These are phyloP conservation scores for Solanum commersonii DNA, from an alignment of 257 asterid genomes.

Conservation along the genomic window DNA sequence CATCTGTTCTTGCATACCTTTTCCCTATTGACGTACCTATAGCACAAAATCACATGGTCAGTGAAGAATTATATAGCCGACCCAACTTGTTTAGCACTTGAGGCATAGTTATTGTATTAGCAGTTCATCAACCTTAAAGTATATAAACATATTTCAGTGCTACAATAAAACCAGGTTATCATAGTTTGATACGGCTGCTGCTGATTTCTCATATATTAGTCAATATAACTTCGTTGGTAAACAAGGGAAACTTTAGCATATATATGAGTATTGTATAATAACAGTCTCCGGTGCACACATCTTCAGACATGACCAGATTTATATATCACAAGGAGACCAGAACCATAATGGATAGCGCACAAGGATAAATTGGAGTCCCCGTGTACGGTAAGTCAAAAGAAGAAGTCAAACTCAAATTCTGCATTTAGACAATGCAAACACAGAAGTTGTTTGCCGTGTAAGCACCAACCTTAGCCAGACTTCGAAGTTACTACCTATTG, in stretches of 20 bases:
- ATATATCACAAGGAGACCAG: not conserved
- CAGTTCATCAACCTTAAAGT: not conserved
- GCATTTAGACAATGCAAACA: not conserved
- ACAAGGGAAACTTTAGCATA: not conserved
- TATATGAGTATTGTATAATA: not conserved
- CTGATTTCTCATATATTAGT: not conserved
- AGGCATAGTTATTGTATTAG: not conserved
- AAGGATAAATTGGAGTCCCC: not conserved
- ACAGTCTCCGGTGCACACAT: not conserved
- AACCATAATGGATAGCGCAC: not conserved
- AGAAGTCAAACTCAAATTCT: not conserved
- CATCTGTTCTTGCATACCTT: slow-evolving; percentile 87
- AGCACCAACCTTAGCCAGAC: not conserved
- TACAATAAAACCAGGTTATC: not conserved
- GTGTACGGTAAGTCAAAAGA: not conserved
- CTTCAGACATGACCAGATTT: not conserved
- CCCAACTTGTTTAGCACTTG: not conserved
- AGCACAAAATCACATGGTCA: not conserved
- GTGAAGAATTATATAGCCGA: not conserved
- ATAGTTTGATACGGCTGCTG: no score
- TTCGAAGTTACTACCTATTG: not conserved
- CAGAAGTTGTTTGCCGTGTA: not conserved
- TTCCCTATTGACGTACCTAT: slow-evolving; percentile 85
- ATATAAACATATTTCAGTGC: not conserved
- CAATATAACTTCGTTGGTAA: not conserved